Evolutionary conservation across 805 yeast species (phyloP).

Genomic region (Pichia exigua): DNA sequence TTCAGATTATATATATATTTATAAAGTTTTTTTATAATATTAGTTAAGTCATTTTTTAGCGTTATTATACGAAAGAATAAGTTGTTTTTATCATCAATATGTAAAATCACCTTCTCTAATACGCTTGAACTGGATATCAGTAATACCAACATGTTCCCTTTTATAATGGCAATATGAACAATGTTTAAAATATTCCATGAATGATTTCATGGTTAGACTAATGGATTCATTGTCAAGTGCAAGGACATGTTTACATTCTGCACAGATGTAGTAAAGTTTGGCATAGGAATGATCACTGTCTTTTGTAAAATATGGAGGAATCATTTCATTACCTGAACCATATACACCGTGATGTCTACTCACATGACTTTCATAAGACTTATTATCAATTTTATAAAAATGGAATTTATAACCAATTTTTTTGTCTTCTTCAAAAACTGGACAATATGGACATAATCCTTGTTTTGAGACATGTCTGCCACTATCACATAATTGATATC

Average conservation of each 20-base stretch:
- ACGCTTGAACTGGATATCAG: background rate
- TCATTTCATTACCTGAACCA: slow-evolving; percentile 25
- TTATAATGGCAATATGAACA: background rate
- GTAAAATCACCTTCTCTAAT: background rate
- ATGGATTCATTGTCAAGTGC: background rate
- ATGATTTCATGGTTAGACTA: background rate
- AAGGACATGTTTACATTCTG: background rate
- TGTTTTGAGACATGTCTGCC: slow-evolving; percentile 16
- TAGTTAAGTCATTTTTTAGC: background rate
- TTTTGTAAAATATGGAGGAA: slow-evolving; percentile 15
- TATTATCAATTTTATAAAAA: slow-evolving; percentile 22
- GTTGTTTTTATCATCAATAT: background rate
- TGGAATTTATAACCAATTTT: slow-evolving; percentile 6
- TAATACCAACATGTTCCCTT: background rate
- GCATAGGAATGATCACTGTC: background rate
- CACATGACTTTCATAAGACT: slow-evolving; percentile 27
- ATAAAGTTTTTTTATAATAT: background rate
- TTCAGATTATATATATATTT: background rate
- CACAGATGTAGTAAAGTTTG: background rate
- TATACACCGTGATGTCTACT: slow-evolving; percentile 28
- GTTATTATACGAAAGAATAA: background rate
- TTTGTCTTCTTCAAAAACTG: slow-evolving; percentile 4
- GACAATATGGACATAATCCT: slow-evolving; percentile 28
- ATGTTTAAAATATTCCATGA: background rate
- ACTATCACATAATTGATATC: slow-evolving; percentile 12